Conservation (phyloP, 2,329 filamentous ascomycete species). For the Neoarthrinium moseri region DNA sequence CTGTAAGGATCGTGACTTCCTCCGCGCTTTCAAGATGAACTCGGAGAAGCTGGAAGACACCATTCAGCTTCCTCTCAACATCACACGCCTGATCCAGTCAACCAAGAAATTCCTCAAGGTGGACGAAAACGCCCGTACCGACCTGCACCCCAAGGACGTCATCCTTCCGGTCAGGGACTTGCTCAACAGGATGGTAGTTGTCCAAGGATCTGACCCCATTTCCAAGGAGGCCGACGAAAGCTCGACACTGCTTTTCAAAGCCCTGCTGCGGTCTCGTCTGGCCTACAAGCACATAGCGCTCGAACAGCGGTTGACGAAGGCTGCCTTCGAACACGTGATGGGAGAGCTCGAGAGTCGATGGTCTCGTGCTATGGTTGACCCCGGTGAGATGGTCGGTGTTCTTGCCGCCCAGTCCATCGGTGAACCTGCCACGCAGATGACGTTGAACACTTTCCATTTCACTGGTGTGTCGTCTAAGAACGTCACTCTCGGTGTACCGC, state of each 20-base stretch:
- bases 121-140: constrained; percentile 80
- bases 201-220: constrained; percentile 79
- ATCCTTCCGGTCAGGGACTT: constrained; percentile 76
- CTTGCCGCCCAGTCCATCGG: constrained; percentile 97
- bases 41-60: constrained; percentile 73
- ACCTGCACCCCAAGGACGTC: constrained; percentile 84
- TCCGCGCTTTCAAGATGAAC: constrained; percentile 66
- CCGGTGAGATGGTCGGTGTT: constrained; percentile 98
- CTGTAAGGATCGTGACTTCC: constrained; percentile 67
- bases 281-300: constrained; percentile 92
- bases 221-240: constrained; percentile 85
- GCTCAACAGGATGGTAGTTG: constrained; percentile 76
- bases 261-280: constrained; percentile 81
- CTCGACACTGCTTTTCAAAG: constrained; percentile 89
- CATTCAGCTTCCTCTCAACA: constrained; percentile 91
- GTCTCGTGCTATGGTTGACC: constrained; percentile 79
- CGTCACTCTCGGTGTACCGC: constrained; percentile 96
- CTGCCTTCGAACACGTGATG: constrained; percentile 89
- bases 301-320: constrained; percentile 80
- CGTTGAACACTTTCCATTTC: constrained; percentile 99
- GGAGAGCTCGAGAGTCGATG: constrained; percentile 90
- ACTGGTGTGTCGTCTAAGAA: constrained; percentile 99
- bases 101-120: constrained; percentile 90
- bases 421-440: constrained; percentile 99
- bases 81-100: constrained; percentile 85